These are phyloP conservation scores for Aspergillus sp. DNA, from an alignment of 2,329 filamentous ascomycete genomes.

Conservation along the genomic window DNA sequence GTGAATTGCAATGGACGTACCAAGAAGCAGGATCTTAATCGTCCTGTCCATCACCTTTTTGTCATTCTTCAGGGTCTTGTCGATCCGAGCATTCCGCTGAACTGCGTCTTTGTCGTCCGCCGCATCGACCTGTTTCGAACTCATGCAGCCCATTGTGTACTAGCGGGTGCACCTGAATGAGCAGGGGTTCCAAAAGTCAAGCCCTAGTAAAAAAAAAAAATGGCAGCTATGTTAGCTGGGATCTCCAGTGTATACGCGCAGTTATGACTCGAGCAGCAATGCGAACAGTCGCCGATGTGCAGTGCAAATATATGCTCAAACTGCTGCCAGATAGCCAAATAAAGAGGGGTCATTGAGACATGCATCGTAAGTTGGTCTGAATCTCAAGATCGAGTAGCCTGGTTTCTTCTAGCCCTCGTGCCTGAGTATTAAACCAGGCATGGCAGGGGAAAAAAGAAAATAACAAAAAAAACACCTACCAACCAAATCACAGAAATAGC, in stretches of 20 bases:
- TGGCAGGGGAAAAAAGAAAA: not conserved
- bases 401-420: not conserved
- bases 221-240: slow-evolving; percentile 3
- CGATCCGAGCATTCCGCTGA: slow-evolving; percentile 65
- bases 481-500: not conserved
- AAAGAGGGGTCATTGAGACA: slow-evolving; percentile 13
- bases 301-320: slow-evolving; percentile 18
- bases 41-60: slow-evolving; percentile 83
- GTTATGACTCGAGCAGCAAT: not conserved
- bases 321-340: slow-evolving; percentile 9
- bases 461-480: slow-evolving; percentile 5
- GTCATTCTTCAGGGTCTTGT: slow-evolving; percentile 80
- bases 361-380: slow-evolving; percentile 5
- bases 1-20: slow-evolving; percentile 53
- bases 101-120: slow-evolving; percentile 42
- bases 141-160: slow-evolving; percentile 45
- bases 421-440: not conserved
- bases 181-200: not conserved
- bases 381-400: not conserved
- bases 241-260: not conserved
- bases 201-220: not conserved
- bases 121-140: slow-evolving; percentile 40
- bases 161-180: not conserved
- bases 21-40: slow-evolving; percentile 89
- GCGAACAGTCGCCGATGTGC: slow-evolving; percentile 6